These are phyloP conservation scores for Populus trichocarpa DNA, from an alignment of 441 rosid species.

Conservation along the genomic window DNA sequence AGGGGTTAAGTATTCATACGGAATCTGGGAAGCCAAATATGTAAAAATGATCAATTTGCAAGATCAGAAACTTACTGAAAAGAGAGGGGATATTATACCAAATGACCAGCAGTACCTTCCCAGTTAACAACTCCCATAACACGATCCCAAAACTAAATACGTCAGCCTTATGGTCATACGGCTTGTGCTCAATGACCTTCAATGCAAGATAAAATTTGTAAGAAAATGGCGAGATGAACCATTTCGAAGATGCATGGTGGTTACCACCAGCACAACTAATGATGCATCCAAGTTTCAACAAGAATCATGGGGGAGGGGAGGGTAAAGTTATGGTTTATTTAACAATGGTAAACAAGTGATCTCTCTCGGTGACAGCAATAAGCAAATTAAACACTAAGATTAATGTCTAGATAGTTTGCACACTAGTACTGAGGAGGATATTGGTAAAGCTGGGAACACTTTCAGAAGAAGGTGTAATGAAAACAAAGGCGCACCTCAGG, in stretches of 20 bases:
- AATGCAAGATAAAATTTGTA: conserved; percentile 31
- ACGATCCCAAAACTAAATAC: conserved; percentile 78
- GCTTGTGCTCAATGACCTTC: conserved; percentile 94
- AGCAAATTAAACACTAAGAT: background rate
- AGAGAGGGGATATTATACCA: background rate
- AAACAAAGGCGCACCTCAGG: conserved; percentile 62
- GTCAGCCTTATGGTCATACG: conserved; percentile 90
- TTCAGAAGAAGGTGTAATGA: background rate
- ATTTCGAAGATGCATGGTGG: conserved; percentile 4
- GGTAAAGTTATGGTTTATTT: background rate
- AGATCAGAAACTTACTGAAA: background rate
- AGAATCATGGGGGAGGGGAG: background rate
- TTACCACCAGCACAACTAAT: background rate
- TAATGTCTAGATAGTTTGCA: background rate
- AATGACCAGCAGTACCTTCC: conserved; percentile 51
- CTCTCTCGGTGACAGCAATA: background rate
- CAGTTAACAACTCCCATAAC: conserved; percentile 36
- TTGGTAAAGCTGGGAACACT: background rate
- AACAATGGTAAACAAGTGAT: background rate
- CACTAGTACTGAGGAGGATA: background rate
- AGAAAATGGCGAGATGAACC: conserved; percentile 24
- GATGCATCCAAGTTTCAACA: background rate
- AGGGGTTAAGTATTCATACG: conserved; percentile 77
- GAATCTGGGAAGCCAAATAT: conserved; percentile 55
- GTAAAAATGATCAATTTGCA: background rate